These are phyloP conservation scores for Clarireedia homoeocarpa DNA, from an alignment of 2,329 filamentous ascomycete species.

Conservation along the genomic window DNA sequence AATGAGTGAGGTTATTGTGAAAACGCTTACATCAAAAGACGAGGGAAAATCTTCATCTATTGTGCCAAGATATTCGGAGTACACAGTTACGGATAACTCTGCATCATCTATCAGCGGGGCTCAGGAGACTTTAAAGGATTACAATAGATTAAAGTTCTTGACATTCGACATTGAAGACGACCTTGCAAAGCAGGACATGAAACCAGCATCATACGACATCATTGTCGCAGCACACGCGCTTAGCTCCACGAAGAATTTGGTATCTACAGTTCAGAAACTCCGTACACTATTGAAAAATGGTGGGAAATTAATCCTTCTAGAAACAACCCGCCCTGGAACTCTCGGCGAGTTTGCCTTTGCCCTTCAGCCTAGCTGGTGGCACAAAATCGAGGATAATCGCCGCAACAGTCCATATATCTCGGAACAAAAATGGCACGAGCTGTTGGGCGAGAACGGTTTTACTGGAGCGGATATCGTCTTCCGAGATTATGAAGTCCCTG, in stretches of 20 bases:
- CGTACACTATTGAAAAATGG: not conserved
- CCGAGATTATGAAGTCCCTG: not conserved
- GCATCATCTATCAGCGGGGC: not conserved
- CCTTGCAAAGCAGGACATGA: not conserved
- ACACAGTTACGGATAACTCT: not conserved
- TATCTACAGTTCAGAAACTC: not conserved
- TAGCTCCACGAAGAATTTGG: not conserved
- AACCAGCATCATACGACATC: not conserved
- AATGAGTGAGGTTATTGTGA: slow-evolving; percentile 4
- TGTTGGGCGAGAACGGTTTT: not conserved
- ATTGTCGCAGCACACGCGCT: not conserved
- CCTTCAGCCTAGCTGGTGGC: slow-evolving; percentile 33
- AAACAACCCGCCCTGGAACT: not conserved
- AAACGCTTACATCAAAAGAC: not conserved
- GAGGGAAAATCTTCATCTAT: not conserved
- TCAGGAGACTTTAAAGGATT: not conserved
- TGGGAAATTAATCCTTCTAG: not conserved
- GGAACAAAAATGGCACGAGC: not conserved
- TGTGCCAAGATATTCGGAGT: not conserved
- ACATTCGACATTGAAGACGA: not conserved
- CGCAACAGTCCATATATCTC: not conserved
- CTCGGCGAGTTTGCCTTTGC: slow-evolving; percentile 21
- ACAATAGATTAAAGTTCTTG: not conserved
- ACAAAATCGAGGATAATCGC: not conserved
- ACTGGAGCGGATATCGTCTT: not conserved